Percentiles rank a stretch among this genome's conserved stretches.
phyloP scores from a whole-genome alignment of 192 early-diverging fungal species.

The Chytriomyces confervae region DNA sequence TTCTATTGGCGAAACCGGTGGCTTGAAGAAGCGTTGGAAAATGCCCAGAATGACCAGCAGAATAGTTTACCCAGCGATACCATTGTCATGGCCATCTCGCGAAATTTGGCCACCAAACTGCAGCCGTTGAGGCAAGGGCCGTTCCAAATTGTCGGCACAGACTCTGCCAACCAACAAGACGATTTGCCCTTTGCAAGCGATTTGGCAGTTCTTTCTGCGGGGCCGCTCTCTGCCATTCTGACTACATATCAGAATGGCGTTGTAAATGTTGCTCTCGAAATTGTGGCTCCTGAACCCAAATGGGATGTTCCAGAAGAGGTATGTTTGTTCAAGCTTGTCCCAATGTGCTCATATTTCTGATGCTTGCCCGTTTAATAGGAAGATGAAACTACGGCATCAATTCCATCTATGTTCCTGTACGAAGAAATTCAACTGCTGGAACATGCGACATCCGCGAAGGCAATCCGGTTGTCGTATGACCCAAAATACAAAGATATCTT shows the following conservation, averaged over 20 bases:
- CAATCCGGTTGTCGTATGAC: not conserved
- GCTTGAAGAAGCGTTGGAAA: conserved; percentile 27
- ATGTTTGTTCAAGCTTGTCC: not conserved
- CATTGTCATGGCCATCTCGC: not conserved
- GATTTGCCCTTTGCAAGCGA: conserved; percentile 6
- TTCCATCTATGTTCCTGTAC: conserved; percentile 6
- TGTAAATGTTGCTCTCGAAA: conserved; percentile 11
- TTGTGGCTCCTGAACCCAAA: not conserved
- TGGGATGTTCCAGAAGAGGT: conserved; percentile 25
- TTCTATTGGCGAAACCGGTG: conserved; percentile 32
- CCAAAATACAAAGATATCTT: conserved; percentile 26
- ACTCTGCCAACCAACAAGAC: not conserved
- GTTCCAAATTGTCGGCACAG: not conserved
- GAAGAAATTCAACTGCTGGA: conserved; percentile 12
- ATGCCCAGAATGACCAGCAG: not conserved
- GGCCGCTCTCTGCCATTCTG: not conserved
- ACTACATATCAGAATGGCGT: not conserved
- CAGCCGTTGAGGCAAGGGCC: conserved; percentile 20
- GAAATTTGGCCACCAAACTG: not conserved
- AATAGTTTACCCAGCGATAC: conserved; percentile 1
- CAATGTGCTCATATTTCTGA: not conserved
- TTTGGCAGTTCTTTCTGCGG: not conserved
- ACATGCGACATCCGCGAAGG: not conserved
- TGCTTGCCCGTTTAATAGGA: not conserved
- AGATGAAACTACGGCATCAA: not conserved